Conservation (phyloP, 1,284 basidiomycete genomes). For the Ganoderma sinense region DNA sequence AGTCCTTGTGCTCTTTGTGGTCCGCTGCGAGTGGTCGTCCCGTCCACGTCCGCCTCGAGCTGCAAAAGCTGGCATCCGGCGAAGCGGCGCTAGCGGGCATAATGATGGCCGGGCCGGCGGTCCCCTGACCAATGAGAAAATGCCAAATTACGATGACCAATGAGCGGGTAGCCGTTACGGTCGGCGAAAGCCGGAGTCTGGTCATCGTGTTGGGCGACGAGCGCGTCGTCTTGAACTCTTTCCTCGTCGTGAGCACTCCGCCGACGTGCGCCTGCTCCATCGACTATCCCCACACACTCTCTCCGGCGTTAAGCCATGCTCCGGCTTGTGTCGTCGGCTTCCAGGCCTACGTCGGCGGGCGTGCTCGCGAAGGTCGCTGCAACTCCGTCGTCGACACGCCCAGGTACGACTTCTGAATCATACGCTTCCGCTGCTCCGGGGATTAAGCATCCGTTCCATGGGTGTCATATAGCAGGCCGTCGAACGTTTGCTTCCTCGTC, state of each 20-base stretch:
- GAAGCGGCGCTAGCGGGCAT: neutral
- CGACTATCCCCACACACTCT: conserved; percentile 21
- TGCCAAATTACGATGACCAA: conserved; percentile 21
- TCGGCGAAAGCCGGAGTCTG: conserved; percentile 38
- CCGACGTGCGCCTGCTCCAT: conserved; percentile 37
- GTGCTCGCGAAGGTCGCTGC: conserved; percentile 68
- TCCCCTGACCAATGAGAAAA: conserved; percentile 10
- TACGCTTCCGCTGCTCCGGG: neutral
- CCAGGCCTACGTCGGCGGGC: conserved; percentile 66
- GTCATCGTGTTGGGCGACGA: conserved; percentile 36
- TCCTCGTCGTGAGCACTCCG: conserved; percentile 35
- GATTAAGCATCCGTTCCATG: neutral
- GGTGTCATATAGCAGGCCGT: conserved; percentile 47
- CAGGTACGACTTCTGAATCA: conserved; percentile 42
- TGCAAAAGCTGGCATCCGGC: neutral
- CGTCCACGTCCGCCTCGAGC: neutral
- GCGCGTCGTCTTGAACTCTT: conserved; percentile 30
- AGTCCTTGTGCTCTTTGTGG: neutral
- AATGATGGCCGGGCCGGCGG: neutral
- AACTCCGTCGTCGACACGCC: conserved; percentile 49
- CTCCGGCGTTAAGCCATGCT: conserved; percentile 53
- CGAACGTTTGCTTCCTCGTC: conserved; percentile 72
- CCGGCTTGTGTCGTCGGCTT: conserved; percentile 63
- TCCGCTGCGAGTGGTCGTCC: neutral
- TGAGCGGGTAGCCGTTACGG: conserved; percentile 24